Percentiles rank a stretch among this genome's conserved stretches.
Evolutionary conservation across 2,329 filamentous ascomycete species (phyloP).

Genomic region (Alternaria incomplexa): DNA sequence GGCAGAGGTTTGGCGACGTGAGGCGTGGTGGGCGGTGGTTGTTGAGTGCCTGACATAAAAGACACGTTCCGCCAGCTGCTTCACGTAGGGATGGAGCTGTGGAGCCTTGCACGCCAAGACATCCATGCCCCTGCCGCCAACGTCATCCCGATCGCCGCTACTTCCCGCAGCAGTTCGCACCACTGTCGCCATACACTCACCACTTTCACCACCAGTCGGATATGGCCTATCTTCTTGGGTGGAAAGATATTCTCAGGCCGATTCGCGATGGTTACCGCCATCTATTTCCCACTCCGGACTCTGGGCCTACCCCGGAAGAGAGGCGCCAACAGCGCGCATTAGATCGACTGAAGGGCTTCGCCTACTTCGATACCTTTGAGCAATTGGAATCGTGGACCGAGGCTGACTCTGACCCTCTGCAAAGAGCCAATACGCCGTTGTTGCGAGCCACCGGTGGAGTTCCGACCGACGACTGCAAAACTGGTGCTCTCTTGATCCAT

Average conservation of each 20-base stretch:
- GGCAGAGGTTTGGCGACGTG: conserved; percentile 22
- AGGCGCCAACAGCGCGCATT: conserved; percentile 33
- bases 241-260: conserved; percentile 49
- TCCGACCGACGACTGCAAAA: conserved; percentile 9
- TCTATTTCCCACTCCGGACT: conserved; percentile 42
- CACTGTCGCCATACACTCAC: neutral
- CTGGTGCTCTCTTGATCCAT: conserved; percentile 46
- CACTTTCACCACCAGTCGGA: neutral
- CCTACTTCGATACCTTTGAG: conserved; percentile 51
- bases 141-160: conserved; percentile 22
- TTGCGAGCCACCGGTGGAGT: conserved; percentile 24
- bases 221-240: conserved; percentile 38
- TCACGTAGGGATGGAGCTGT: conserved; percentile 27
- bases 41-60: conserved; percentile 33
- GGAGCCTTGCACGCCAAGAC: conserved; percentile 42
- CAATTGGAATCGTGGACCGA: conserved; percentile 46
- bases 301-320: conserved; percentile 44
- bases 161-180: conserved; percentile 10
- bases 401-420: conserved; percentile 41
- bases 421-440: conserved; percentile 49
- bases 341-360: conserved; percentile 48
- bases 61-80: conserved; percentile 44
- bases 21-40: conserved; percentile 14
- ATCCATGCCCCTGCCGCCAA: conserved; percentile 28
- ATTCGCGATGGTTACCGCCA: conserved; percentile 50